Conservation (phyloP, 441 rosid species). For the Populus hybrid region DNA sequence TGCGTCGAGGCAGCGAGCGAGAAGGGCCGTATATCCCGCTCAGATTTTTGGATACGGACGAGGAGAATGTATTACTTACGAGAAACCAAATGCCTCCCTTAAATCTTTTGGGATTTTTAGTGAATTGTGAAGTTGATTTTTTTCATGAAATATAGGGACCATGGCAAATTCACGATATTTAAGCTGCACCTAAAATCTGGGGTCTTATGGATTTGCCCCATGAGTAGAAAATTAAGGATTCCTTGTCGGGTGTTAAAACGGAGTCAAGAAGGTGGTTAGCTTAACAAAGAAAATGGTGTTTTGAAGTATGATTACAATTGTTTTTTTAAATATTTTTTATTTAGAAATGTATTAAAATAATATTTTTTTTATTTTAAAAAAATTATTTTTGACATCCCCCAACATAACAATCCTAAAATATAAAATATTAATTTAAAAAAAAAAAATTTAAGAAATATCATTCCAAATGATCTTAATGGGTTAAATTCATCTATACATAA, state of each 20-base stretch:
- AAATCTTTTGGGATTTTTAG: neutral
- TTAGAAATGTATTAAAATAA: too few relatives aligned
- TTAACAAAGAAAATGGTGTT: too few relatives aligned
- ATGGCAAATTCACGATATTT: neutral
- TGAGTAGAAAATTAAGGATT: neutral
- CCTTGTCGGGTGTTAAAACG: neutral
- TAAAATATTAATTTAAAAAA: too few relatives aligned
- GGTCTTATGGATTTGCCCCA: neutral
- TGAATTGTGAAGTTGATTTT: neutral
- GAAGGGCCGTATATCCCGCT: neutral
- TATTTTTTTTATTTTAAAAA: too few relatives aligned
- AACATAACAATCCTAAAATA: too few relatives aligned
- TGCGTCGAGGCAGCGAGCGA: neutral
- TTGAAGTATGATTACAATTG: accelerated
- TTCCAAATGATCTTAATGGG: too few relatives aligned
- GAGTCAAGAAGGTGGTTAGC: neutral
- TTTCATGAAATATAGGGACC: neutral
- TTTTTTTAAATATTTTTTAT: too few relatives aligned
- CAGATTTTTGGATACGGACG: neutral
- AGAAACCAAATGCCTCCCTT: neutral
- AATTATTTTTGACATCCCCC: accelerated
- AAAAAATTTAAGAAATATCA: too few relatives aligned
- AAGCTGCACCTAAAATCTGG: neutral
- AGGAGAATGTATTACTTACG: neutral
- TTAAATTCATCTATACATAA: too few relatives aligned